Evolutionary conservation across 1,284 basidiomycete genomes (phyloP).

Genomic region (Vanrija humicola): DNA sequence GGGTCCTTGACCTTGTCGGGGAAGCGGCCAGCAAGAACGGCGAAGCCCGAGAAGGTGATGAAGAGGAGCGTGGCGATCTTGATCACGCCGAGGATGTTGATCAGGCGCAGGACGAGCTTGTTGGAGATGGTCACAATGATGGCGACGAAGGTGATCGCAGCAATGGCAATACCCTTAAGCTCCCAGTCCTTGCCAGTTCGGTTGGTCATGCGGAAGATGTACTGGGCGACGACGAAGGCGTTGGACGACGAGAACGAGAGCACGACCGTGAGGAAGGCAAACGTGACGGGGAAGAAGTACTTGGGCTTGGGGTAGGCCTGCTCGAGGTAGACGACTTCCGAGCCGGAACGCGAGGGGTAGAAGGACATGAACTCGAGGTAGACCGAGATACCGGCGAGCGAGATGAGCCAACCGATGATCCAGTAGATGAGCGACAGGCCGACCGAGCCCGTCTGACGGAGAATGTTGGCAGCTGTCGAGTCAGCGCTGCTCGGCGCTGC

Average conservation of each 20-base stretch:
- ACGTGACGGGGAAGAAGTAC: slow-evolving; percentile 26
- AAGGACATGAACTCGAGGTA: slow-evolving; percentile 24
- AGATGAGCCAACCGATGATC: slow-evolving; percentile 20
- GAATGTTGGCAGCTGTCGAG: slow-evolving; percentile 8
- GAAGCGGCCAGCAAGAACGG: slow-evolving; percentile 51
- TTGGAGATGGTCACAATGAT: background rate
- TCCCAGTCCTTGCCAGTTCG: slow-evolving; percentile 16
- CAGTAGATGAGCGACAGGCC: slow-evolving; percentile 23
- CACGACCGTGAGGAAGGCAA: slow-evolving; percentile 23
- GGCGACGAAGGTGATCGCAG: background rate
- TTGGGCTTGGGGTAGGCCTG: slow-evolving; percentile 23
- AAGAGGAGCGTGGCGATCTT: slow-evolving; percentile 1
- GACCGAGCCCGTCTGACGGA: slow-evolving; percentile 14
- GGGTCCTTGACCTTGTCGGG: slow-evolving; percentile 53
- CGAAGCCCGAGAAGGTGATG: slow-evolving; percentile 52
- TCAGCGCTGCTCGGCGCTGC: background rate
- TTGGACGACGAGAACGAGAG: slow-evolving; percentile 23
- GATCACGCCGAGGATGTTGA: background rate
- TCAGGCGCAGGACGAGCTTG: background rate
- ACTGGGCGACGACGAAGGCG: slow-evolving; percentile 18
- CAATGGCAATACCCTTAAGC: slow-evolving; percentile 1
- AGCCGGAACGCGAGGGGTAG: slow-evolving; percentile 26
- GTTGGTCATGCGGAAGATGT: slow-evolving; percentile 22
- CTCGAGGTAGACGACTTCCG: slow-evolving; percentile 29
- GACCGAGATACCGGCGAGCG: slow-evolving; percentile 19